These are phyloP conservation scores for Eimeria tenella DNA, from an alignment of 169 alveolate species.

Conservation along the genomic window DNA sequence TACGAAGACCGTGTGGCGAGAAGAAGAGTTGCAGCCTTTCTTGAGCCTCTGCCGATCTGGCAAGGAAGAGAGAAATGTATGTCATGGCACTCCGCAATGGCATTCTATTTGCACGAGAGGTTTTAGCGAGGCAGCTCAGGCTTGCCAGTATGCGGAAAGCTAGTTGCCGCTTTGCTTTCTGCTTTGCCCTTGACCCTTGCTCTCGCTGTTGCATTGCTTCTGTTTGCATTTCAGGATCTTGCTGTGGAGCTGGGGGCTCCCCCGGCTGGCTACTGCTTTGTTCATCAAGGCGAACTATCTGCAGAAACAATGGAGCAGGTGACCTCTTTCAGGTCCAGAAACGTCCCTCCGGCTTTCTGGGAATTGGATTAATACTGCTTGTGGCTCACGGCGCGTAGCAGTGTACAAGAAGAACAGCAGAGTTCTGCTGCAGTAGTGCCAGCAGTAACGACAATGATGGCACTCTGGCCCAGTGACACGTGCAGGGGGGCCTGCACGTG, in stretches of 20 bases:
- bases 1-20: slow-evolving; percentile 40
- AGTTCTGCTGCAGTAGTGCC: slow-evolving; percentile 17
- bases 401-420: too few species aligned
- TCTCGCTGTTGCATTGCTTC: background rate
- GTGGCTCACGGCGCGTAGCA: background rate
- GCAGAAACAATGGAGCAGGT: slow-evolving; percentile 38
- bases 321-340: slow-evolving; percentile 32
- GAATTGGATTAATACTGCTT: background rate
- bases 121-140: too few species aligned
- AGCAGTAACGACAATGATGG: background rate
- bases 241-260: slow-evolving; percentile 57
- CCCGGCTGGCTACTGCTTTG: slow-evolving; percentile 44
- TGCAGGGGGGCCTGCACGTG: background rate
- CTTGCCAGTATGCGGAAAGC: too few species aligned
- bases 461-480: background rate
- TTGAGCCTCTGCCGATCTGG: slow-evolving; percentile 5
- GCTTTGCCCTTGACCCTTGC: background rate
- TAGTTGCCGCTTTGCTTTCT: background rate
- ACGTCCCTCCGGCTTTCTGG: slow-evolving; percentile 51
- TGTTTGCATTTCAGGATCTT: slow-evolving; percentile 44
- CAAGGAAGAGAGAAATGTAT: slow-evolving; percentile 7
- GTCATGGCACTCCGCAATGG: too few species aligned
- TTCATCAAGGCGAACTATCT: slow-evolving; percentile 24
- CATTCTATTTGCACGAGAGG: too few species aligned
- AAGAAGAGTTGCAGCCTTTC: slow-evolving; percentile 60